Conservation (phyloP, 1,139 yeast genomes). For the Saccharomyces hybrid region DNA sequence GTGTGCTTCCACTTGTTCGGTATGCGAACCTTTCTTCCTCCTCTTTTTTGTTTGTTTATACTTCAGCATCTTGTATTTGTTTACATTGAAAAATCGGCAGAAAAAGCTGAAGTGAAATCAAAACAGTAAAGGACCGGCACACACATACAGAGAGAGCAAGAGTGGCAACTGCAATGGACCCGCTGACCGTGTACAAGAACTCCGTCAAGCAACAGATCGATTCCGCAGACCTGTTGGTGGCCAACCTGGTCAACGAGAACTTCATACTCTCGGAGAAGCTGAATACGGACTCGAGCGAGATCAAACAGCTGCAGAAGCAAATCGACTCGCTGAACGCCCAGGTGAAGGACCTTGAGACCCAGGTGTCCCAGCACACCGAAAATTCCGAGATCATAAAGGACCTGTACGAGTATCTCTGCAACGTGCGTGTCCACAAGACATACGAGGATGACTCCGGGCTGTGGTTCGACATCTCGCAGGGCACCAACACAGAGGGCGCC, state of each 20-base stretch:
- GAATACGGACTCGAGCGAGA: slow-evolving; percentile 18
- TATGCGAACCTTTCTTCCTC: too few relatives aligned
- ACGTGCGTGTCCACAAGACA: slow-evolving; percentile 28
- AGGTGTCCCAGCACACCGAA: slow-evolving; percentile 24
- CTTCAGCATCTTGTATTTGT: neutral
- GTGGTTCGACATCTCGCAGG: slow-evolving; percentile 32
- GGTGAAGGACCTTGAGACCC: slow-evolving; percentile 14
- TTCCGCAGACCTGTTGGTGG: slow-evolving; percentile 27
- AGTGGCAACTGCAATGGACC: slow-evolving; percentile 13
- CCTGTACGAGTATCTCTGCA: slow-evolving; percentile 30
- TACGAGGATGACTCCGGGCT: slow-evolving; percentile 31
- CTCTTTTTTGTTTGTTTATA: neutral
- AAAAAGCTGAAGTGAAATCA: neutral
- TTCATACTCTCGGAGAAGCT: slow-evolving; percentile 16
- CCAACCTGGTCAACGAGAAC: slow-evolving; percentile 26
- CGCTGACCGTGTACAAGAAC: slow-evolving; percentile 19
- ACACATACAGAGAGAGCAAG: neutral
- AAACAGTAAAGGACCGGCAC: neutral
- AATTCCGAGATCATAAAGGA: slow-evolving; percentile 27
- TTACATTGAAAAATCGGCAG: neutral
- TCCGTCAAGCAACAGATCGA: slow-evolving; percentile 24
- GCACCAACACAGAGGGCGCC: slow-evolving; percentile 15
- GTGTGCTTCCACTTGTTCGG: neutral
- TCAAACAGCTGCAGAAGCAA: slow-evolving; percentile 11
- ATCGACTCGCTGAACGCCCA: slow-evolving; percentile 4